These are phyloP conservation scores for Russula dissimulans DNA, from an alignment of 768 basidiomycete species.

Conservation along the genomic window DNA sequence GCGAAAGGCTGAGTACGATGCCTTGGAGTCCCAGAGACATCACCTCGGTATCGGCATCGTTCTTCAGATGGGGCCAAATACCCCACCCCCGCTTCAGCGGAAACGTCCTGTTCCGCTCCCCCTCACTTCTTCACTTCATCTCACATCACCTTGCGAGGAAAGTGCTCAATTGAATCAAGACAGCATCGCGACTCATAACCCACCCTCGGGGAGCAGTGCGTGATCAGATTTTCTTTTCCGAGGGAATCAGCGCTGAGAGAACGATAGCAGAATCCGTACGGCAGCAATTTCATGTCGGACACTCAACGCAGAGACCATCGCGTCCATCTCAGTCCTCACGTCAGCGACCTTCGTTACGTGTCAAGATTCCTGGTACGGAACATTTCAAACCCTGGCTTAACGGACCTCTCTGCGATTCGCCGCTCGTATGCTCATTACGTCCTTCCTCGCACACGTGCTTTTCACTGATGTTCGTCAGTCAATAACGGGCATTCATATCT, in stretches of 20 bases:
- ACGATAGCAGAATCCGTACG: not conserved
- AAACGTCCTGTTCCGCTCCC: constrained; percentile 3
- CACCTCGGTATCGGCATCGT: not conserved
- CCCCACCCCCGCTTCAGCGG: constrained; percentile 1
- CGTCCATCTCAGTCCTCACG: not conserved
- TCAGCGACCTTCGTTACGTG: not conserved
- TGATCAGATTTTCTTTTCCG: not conserved
- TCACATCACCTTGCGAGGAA: not conserved
- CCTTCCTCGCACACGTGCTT: not conserved
- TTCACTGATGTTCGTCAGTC: not conserved
- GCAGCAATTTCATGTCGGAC: not conserved
- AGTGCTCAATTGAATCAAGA: not conserved
- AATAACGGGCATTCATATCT: not conserved
- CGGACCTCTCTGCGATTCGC: not conserved
- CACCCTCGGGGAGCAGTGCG: not conserved
- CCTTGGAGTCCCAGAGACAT: constrained; percentile 6
- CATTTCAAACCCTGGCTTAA: not conserved
- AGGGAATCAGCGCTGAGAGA: not conserved
- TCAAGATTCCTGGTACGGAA: constrained; percentile 1
- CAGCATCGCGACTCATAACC: not conserved
- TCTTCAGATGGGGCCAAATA: not conserved
- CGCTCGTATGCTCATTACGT: constrained; percentile 1
- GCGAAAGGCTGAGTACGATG: constrained; percentile 1
- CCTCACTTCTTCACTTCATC: not conserved
- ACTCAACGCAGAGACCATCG: not conserved